A percentile compares a stretch with the other conserved stretches of the same genome.
phyloP scores from a whole-genome alignment of 2,329 filamentous ascomycete species.

The Colletotrichum liaoningense region DNA sequence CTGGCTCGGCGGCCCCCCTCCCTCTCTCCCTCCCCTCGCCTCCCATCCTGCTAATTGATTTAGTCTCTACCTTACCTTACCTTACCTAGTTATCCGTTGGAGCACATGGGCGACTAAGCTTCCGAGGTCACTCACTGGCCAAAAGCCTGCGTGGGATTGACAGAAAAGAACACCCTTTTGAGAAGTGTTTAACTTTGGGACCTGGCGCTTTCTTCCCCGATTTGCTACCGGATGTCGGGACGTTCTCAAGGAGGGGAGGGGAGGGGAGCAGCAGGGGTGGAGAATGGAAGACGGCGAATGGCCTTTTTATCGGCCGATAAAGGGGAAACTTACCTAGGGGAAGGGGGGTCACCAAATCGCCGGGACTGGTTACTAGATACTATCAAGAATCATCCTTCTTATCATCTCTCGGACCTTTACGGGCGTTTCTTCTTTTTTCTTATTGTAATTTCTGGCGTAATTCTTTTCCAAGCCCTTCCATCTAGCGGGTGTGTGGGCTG shows the following conservation, averaged over 20 bases:
- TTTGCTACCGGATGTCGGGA: slow-evolving; percentile 24
- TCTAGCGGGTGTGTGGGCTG: slow-evolving; percentile 5
- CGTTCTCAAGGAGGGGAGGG: neutral
- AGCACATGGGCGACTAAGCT: neutral
- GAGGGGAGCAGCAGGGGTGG: neutral
- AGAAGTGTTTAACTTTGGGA: neutral
- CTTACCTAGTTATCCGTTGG: neutral
- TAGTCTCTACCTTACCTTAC: neutral
- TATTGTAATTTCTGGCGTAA: slow-evolving; percentile 2
- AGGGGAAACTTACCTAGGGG: neutral
- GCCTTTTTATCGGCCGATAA: neutral
- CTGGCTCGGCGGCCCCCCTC: neutral
- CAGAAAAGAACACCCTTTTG: slow-evolving; percentile 11
- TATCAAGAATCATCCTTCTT: neutral
- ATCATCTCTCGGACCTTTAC: neutral
- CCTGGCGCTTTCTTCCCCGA: slow-evolving; percentile 26
- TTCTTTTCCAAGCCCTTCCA: neutral
- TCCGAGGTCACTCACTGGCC: neutral
- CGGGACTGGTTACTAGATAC: neutral
- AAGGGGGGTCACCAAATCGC: neutral
- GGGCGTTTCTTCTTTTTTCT: too few relatives aligned
- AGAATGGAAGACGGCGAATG: neutral
- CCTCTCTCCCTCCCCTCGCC: neutral
- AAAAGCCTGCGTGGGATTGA: neutral
- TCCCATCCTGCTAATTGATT: neutral